These are phyloP conservation scores for Kwoniella sp. DNA, from an alignment of 768 basidiomycete species.

Conservation along the genomic window DNA sequence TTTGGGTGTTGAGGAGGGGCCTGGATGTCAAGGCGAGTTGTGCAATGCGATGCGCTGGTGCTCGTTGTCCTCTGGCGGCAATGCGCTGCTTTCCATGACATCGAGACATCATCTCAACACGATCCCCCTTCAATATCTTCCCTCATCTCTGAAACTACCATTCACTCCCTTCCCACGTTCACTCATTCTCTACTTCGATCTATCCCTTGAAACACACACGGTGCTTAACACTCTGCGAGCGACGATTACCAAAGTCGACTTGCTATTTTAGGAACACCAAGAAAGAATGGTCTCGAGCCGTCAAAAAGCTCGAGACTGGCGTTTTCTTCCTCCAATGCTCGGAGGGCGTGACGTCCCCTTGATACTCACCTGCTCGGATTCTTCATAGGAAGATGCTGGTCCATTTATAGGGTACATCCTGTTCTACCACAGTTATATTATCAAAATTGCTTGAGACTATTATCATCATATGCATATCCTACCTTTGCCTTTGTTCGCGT, in stretches of 20 bases:
- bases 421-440: not conserved
- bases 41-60: not conserved
- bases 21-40: conserved; percentile 11
- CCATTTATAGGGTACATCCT: conserved; percentile 48
- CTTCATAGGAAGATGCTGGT: conserved; percentile 39
- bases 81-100: conserved; percentile 1
- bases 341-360: conserved; percentile 48
- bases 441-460: no score
- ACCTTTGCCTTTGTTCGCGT: no score
- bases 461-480: no score
- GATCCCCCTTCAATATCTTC: not conserved
- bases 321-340: conserved; percentile 19
- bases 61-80: no score
- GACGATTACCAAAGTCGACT: conserved; percentile 67
- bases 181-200: not conserved
- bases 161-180: conserved; percentile 12
- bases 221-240: conserved; percentile 92
- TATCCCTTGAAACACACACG: conserved; percentile 48
- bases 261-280: conserved; percentile 97
- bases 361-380: conserved; percentile 55
- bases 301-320: not conserved
- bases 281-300: conserved; percentile 57
- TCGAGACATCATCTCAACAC: conserved; percentile 15
- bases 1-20: conserved; percentile 3
- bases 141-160: not conserved